phyloP scores from a whole-genome alignment of 345 rosid species.

The Dipteronia dyeriana region DNA sequence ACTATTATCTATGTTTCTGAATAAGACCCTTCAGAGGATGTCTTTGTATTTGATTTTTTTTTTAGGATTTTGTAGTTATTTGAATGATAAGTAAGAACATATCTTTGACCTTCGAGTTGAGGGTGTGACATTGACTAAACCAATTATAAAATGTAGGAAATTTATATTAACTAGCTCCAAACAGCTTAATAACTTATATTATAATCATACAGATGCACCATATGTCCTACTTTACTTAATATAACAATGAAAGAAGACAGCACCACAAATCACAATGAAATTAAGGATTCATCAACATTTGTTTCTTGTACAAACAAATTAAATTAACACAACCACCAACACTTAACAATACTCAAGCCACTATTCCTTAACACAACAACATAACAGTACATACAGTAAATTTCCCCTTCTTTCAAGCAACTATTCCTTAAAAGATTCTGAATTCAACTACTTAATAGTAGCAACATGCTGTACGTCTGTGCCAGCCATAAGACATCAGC shows the following conservation, averaged over 20 bases:
- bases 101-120: no score
- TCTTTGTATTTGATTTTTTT: no score
- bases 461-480: background rate
- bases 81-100: no score
- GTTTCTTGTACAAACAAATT: background rate
- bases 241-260: background rate
- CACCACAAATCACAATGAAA: background rate
- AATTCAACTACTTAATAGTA: background rate
- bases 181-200: background rate
- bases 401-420: background rate
- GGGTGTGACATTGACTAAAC: no score
- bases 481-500: background rate
- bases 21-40: no score
- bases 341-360: background rate
- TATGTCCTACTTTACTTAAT: background rate
- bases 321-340: background rate
- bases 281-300: background rate
- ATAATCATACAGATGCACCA: background rate
- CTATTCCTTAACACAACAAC: background rate
- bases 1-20: no score
- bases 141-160: no score
- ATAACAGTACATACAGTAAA: background rate
- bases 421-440: background rate
- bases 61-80: no score
- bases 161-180: background rate